A percentile compares a stretch with the other conserved stretches of the same genome.
These are phyloP conservation scores for Suillus lakei DNA, from an alignment of 768 basidiomycete genomes.

Conservation along the genomic window DNA sequence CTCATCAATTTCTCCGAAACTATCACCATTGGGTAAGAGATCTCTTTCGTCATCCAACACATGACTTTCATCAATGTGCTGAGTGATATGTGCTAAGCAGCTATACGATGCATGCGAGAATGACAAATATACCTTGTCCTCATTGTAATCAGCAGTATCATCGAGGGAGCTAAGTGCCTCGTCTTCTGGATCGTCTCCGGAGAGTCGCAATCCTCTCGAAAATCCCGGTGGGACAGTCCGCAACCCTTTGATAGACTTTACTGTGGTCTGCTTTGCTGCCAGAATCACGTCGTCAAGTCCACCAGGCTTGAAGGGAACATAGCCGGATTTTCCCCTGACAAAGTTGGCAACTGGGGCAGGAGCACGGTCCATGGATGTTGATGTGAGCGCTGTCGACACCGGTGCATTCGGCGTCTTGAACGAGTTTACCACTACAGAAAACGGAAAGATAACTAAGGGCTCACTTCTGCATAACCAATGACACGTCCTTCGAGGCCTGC, in stretches of 20 bases:
- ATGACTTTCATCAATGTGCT: constrained; percentile 22
- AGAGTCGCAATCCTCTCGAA: constrained; percentile 74
- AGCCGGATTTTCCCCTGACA: constrained; percentile 91
- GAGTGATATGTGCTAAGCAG: constrained; percentile 29
- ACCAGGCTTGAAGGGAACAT: constrained; percentile 94
- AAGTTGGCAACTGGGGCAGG: constrained; percentile 82
- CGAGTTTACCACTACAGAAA: not conserved
- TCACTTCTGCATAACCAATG: constrained; percentile 81
- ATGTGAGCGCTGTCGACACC: constrained; percentile 74
- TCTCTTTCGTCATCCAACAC: constrained; percentile 29
- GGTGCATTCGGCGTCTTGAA: constrained; percentile 58
- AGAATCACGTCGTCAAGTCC: constrained; percentile 74
- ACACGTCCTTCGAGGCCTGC: constrained; percentile 81
- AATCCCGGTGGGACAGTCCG: constrained; percentile 84
- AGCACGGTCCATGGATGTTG: constrained; percentile 83
- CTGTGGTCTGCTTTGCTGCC: constrained; percentile 34
- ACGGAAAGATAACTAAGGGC: constrained; percentile 19
- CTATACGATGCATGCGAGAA: constrained; percentile 9
- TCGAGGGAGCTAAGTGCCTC: constrained; percentile 42
- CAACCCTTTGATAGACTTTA: constrained; percentile 48
- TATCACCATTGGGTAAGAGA: constrained; percentile 18
- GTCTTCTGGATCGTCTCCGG: constrained; percentile 58
- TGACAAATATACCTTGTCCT: constrained; percentile 21
- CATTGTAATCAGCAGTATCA: constrained; percentile 14
- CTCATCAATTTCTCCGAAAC: constrained; percentile 68